Base-by-base conservation (phyloP, 2,329 filamentous ascomycete species). In the Talaromyces atroroseus region DNA sequence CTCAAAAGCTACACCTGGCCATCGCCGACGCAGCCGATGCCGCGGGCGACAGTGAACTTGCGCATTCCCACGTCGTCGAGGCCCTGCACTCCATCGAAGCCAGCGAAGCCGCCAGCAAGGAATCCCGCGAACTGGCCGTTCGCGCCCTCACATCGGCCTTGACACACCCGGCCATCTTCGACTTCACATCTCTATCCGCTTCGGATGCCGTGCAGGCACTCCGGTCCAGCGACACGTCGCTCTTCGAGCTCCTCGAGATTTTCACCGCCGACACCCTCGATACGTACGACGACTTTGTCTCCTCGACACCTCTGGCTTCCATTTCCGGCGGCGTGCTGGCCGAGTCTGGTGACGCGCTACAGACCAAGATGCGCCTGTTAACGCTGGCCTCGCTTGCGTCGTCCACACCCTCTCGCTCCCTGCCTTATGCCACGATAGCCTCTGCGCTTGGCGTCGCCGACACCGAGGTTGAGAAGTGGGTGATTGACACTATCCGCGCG, bases 401-500 rank as follows among this genome's bases (percentile, higher is more conserved):
- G 38, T 85, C 88, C 63, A 88, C 88, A 21, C 87, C 88, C 59
- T 89, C 85, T 67, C 89, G 92, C 68, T 90, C 94, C 68, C 87
- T 99, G 53, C 87, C 92, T 59, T 99, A 99, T 77, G 80, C 82
- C 63, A 83, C 83, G 68, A 96, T 99, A 69, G 84, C 88, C 62
- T 87, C 87, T 70, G 88, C 90, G 5, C 84, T 99, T 48, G 88
- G 94, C 74, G 86, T 99, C 56, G 85, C 90, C 47, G 70, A 78
- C 48, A 86, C 89, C 62, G 90, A 97, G 61, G 90, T 97, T 44
- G 94, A 99, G 81, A 88, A 92, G 82, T 99, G 94, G 94, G 90
- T 95, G 64, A 99, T 99, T 68, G 94, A 99, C 73, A 92, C 95
- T 64, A 96, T 99, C 76, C 90, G 94, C 64, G 90, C 92, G 49